Conservation (phyloP, 1,284 basidiomycete genomes). For the Ustilago nuda region DNA sequence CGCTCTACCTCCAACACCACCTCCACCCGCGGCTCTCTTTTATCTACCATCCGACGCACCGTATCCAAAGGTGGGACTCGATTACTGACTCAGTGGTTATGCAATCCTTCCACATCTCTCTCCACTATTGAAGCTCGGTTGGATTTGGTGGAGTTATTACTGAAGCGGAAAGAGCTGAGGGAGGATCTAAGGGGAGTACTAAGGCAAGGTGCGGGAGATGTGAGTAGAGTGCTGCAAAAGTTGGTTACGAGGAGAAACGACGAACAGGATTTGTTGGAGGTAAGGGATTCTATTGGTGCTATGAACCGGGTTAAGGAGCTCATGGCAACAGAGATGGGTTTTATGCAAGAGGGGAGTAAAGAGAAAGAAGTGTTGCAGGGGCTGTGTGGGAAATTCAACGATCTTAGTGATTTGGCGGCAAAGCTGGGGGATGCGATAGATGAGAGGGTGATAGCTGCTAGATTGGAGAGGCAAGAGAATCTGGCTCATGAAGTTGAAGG, state of each 20-base stretch:
- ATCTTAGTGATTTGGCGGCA: constrained; percentile 41
- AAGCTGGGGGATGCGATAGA: constrained; percentile 64
- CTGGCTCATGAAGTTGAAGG: constrained; percentile 38
- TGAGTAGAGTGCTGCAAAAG: constrained; percentile 61
- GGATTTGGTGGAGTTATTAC: constrained; percentile 56
- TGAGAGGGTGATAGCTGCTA: constrained; percentile 62
- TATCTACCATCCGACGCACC: constrained; percentile 61
- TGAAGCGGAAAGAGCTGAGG: constrained; percentile 35
- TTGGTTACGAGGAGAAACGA: constrained; percentile 58
- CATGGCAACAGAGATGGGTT: constrained; percentile 24
- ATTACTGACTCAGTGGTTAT: constrained; percentile 62
- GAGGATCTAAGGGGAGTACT: constrained; percentile 55
- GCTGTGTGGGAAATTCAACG: constrained; percentile 26
- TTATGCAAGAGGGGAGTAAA: not conserved
- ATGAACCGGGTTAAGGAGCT: constrained; percentile 26
- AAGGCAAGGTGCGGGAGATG: constrained; percentile 57
- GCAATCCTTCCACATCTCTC: constrained; percentile 57
- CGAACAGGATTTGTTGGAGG: constrained; percentile 65
- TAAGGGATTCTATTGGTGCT: constrained; percentile 60
- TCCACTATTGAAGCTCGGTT: constrained; percentile 52
- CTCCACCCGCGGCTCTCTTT: constrained; percentile 58
- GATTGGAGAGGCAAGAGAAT: constrained; percentile 57
- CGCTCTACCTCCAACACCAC: constrained; percentile 47
- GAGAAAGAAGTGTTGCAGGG: constrained; percentile 12
- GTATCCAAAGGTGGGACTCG: constrained; percentile 64